These are phyloP conservation scores for Phytophthora hybrid DNA, from an alignment of 352 stramenopile genomes.

Conservation along the genomic window DNA sequence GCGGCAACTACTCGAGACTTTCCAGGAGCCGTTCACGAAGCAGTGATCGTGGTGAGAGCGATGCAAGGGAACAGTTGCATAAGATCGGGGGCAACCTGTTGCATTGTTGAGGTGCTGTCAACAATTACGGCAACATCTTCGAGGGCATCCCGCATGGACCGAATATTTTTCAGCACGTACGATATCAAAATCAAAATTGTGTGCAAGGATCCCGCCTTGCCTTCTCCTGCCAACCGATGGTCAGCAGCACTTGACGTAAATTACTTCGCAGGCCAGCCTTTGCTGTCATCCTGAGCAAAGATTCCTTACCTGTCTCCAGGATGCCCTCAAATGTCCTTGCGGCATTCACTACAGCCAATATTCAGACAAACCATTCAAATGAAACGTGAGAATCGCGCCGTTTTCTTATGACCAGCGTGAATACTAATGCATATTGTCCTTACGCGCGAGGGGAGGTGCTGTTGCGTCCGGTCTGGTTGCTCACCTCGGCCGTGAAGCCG, in stretches of 20 bases:
- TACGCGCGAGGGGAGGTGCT: conserved; percentile 61
- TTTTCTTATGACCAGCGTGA: conserved; percentile 41
- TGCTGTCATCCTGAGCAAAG: not conserved
- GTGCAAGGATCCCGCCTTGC: not conserved
- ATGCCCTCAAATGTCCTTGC: conserved; percentile 45
- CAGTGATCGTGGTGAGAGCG: conserved; percentile 34
- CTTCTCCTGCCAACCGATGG: conserved; percentile 1
- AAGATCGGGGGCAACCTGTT: conserved; percentile 11
- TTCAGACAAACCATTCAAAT: conserved; percentile 29
- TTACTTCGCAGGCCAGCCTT: conserved; percentile 13
- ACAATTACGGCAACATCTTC: conserved; percentile 25
- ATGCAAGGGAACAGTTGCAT: not conserved
- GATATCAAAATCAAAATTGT: conserved; percentile 25
- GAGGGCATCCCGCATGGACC: conserved; percentile 6
- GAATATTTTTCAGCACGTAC: conserved; percentile 24
- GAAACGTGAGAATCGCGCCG: conserved; percentile 35
- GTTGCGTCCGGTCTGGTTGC: conserved; percentile 28
- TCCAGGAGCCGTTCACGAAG: conserved; percentile 93
- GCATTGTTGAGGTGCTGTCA: conserved; percentile 28
- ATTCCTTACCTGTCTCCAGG: conserved; percentile 5
- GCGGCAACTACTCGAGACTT: conserved; percentile 92
- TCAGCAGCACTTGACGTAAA: conserved; percentile 27
- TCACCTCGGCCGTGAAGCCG: conserved; percentile 72
- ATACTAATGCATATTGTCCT: conserved; percentile 41
- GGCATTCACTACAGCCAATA: conserved; percentile 46